Conservation (phyloP, 257 asterid species). For the Petunia axillaris region DNA sequence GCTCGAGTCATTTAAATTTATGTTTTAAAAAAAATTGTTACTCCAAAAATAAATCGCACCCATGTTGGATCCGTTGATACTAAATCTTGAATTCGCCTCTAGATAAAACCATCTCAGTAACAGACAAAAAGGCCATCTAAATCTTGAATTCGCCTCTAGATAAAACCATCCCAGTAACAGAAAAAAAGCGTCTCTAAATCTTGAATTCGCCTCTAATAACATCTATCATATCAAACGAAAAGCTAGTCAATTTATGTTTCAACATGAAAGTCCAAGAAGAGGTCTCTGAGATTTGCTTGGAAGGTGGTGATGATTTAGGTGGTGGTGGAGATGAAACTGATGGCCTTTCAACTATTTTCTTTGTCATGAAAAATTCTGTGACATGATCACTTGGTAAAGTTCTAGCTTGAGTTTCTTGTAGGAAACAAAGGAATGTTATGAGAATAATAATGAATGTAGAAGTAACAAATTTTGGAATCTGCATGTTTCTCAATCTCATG, state of each 20-base stretch:
- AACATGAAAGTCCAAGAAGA: background rate
- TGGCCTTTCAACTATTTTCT: background rate
- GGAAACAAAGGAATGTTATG: background rate
- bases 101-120: too few relatives aligned
- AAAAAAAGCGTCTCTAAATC: too few relatives aligned
- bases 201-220: too few relatives aligned
- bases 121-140: too few relatives aligned
- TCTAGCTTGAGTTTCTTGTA: background rate
- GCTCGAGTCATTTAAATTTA: too few relatives aligned
- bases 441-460: background rate
- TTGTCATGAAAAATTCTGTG: background rate
- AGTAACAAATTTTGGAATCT: background rate
- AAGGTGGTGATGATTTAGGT: constrained; percentile 13
- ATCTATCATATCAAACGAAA: too few relatives aligned
- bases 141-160: too few relatives aligned
- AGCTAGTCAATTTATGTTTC: background rate
- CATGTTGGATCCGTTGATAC: too few relatives aligned
- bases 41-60: too few relatives aligned
- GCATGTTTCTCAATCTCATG: background rate
- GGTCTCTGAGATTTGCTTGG: constrained; percentile 10
- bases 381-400: background rate
- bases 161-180: too few relatives aligned
- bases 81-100: too few relatives aligned
- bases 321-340: background rate
- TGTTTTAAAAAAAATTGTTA: too few relatives aligned